A percentile compares a stretch with the other conserved stretches of the same genome.
These are phyloP conservation scores for Penicillium diatomitis DNA, from an alignment of 495 filamentous ascomycete genomes.

Conservation along the genomic window DNA sequence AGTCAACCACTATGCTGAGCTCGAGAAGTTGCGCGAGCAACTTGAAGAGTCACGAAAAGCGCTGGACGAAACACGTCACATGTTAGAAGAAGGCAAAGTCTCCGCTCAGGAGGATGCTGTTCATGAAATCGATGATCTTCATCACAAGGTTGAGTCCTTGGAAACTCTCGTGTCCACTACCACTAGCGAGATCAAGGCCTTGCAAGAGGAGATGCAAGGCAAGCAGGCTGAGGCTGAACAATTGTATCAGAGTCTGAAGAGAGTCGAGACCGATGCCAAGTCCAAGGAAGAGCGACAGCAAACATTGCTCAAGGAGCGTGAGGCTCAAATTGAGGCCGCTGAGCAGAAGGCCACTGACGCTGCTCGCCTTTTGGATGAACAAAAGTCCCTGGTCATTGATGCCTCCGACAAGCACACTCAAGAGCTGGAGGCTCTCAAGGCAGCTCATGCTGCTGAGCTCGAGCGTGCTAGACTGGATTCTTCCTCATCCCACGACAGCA, in stretches of 20 bases:
- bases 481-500: constrained; percentile 23
- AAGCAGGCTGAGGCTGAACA: constrained; percentile 31
- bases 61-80: constrained; percentile 24
- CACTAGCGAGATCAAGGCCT: constrained; percentile 31
- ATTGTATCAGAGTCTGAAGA: constrained; percentile 27
- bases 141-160: constrained; percentile 30
- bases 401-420: constrained; percentile 24
- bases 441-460: constrained; percentile 24
- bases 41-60: constrained; percentile 27
- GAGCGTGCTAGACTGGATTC: constrained; percentile 20
- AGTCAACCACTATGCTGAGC: constrained; percentile 25
- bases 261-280: constrained; percentile 27
- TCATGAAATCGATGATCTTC: constrained; percentile 35
- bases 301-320: constrained; percentile 23
- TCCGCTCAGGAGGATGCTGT: constrained; percentile 28
- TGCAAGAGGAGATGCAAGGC: constrained; percentile 31
- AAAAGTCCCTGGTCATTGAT: constrained; percentile 15
- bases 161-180: constrained; percentile 30
- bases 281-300: constrained; percentile 27
- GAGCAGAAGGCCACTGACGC: constrained; percentile 29
- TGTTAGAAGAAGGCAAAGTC: constrained; percentile 27
- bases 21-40: constrained; percentile 26
- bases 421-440: constrained; percentile 22
- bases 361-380: constrained; percentile 25
- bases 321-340: constrained; percentile 22